These are phyloP conservation scores for Alternaria atra DNA, from an alignment of 2,329 filamentous ascomycete species.

Conservation along the genomic window DNA sequence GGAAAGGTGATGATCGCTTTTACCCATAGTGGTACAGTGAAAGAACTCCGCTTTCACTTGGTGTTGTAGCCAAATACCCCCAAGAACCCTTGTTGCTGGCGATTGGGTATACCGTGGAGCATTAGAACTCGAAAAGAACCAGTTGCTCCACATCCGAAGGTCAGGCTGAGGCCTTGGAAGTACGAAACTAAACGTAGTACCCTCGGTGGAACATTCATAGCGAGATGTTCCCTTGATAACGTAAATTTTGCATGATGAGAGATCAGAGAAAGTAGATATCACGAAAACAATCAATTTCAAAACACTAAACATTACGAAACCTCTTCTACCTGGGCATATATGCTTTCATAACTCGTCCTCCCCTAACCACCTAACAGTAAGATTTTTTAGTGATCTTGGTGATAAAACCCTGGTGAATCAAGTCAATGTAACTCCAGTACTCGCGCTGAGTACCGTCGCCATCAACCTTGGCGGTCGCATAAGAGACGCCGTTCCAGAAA, in stretches of 20 bases:
- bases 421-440: slow-evolving; percentile 19
- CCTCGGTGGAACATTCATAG: no score
- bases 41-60: no score
- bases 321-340: neutral
- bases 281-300: neutral
- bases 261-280: neutral
- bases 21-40: no score
- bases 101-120: no score
- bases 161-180: no score
- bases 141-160: no score
- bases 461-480: slow-evolving; percentile 8
- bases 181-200: no score
- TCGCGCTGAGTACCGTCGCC: slow-evolving; percentile 20
- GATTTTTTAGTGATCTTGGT: neutral
- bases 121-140: no score
- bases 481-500: slow-evolving; percentile 11
- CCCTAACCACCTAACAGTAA: neutral
- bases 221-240: no score
- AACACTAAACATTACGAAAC: neutral
- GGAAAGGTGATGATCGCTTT: no score
- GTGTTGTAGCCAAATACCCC: no score
- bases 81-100: no score
- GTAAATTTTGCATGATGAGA: neutral
- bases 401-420: slow-evolving; percentile 6
- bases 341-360: neutral